Base-by-base conservation (phyloP, 2,329 filamentous ascomycete genomes). In the Didymella pinodella region DNA sequence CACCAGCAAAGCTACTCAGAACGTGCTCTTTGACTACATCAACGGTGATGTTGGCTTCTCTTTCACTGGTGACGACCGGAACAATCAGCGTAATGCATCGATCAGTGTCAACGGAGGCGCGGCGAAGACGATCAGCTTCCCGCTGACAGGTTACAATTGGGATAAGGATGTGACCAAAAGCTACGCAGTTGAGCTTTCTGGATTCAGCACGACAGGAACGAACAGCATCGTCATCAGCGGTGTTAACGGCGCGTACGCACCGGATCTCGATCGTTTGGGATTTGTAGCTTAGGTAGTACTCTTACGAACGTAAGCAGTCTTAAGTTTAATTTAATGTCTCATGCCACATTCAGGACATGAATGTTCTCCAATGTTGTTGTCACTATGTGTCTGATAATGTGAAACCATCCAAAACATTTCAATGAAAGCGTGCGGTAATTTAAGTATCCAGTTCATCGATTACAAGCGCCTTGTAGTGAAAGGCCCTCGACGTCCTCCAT, bases 31-130 rank as follows among this genome's bases (percentile, higher is more conserved):
- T 18, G 65, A 68, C 45, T 68, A 66, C 29, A 50, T 66, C 52
- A 66, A 68, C 48, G 57, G 54, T 8, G 58, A 68, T 10, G 59
- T 68, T 3, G 65, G 63, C 64, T 32, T 11, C n/a, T n/a, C 36
- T 10, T 40, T 40, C 36, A 10, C 43, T 64, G 52, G 62, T 63
- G 65, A 62, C 12, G 45, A 10, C 36, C 36, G 40, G 10, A 66
- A 62, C 48, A 68, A 68, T 25, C 64, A 66, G 57, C 62, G 65
- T 6, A 8, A 65, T 22, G 65, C 65, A 14, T 49, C 60, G 3
- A 48, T 66, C 8, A 68, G 65, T 28, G 64, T 68, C 14, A 68
- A 68, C 16, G 65, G 65, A 2, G 65, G 64, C 12, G 36, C 61
- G 2, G 61, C 60, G 16, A 59, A 64, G 61, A 68, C 57, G 0